Percentiles rank a stretch among this genome's conserved stretches.
phyloP scores from a whole-genome alignment of 768 basidiomycete genomes.

The Hypsizygus marmoreus region DNA sequence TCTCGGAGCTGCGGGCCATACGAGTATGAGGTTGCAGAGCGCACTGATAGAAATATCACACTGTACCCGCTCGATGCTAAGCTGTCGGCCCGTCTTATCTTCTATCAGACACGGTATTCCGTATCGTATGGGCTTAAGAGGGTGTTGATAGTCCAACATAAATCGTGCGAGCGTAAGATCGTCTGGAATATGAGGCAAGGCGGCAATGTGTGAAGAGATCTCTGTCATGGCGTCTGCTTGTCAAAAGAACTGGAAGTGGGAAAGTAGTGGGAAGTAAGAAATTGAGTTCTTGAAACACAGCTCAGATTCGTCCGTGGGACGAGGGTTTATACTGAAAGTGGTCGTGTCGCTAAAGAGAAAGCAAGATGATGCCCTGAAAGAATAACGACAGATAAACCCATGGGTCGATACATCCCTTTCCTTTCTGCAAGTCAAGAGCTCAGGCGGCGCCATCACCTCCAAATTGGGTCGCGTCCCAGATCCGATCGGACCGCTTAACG shows the following conservation, averaged over 20 bases:
- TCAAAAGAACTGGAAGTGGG: conserved; percentile 5
- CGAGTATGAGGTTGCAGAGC: too few relatives aligned
- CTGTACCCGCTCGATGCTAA: conserved; percentile 44
- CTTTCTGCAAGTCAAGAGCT: conserved; percentile 12
- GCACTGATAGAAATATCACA: too few relatives aligned
- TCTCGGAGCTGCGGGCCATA: conserved; percentile 34
- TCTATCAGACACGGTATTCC: conserved; percentile 53
- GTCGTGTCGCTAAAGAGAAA: conserved; percentile 15
- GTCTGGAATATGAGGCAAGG: conserved; percentile 50
- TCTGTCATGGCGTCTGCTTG: conserved; percentile 30
- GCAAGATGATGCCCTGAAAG: conserved; percentile 2
- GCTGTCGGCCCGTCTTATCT: conserved; percentile 41
- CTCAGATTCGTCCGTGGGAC: conserved; percentile 2
- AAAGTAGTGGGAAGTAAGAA: conserved; percentile 8
- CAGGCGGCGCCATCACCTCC: conserved; percentile 17
- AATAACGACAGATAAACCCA: conserved; percentile 12
- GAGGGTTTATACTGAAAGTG: conserved; percentile 16
- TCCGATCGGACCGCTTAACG: conserved; percentile 19
- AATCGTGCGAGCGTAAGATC: conserved; percentile 59
- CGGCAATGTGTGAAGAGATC: conserved; percentile 25
- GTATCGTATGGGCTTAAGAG: conserved; percentile 39
- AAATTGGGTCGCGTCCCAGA: conserved; percentile 10
- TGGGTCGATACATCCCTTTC: conserved; percentile 12
- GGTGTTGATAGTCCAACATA: conserved; percentile 51
- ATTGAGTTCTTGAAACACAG: conserved; percentile 5